Evolutionary conservation across 306 rosid genomes (phyloP), one percentile per base, ranked within the genome.

Genomic region (Quercus rubra): DNA sequence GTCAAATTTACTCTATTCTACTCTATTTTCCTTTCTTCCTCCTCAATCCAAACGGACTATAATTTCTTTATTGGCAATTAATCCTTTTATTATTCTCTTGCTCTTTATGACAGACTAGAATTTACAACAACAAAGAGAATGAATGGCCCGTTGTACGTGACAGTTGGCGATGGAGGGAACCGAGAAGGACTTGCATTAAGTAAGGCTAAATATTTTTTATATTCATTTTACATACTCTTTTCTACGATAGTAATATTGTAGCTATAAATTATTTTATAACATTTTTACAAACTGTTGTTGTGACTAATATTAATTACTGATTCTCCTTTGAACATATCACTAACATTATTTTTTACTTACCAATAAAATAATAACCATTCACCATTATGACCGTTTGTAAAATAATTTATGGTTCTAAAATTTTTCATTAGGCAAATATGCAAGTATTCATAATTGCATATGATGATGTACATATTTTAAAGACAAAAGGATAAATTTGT

Each of bases 161-260:
- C 93, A 4, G 57, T 92, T 55, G 97, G 95, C 0, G 95, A 92
- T 8, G 97, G 97, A 55, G 95, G 97, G 61, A 92, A 92, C 64
- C 89, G 93, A 1, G 93, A 92, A 62, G 97, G 97, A 52, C 86
- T 90, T 28, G 97, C 97, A 5, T 38, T 90, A 41, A 59, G 97
- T 90, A 55, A 89, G 91, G 46, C 46, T 8, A 41, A 41, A 41
- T 38, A 38, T 38, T 38, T 38, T 41, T 41, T 8, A 41, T 41
- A 41, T 41, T 41, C 11, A 41, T 41, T 41, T 7, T 41, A 41
- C 3, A 41, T 41, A 8, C 12, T 41, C 12, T 41, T 41, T 41
- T 41, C 8, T 2, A 41, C 0, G 0, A 41, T 41, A 41, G 3
- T 8, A 41, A 7, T 41, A 1, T 0, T 41, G 3, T 0, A 8